phyloP scores from a whole-genome alignment of 305 asterid genomes.

The Fraxinus velutina region DNA sequence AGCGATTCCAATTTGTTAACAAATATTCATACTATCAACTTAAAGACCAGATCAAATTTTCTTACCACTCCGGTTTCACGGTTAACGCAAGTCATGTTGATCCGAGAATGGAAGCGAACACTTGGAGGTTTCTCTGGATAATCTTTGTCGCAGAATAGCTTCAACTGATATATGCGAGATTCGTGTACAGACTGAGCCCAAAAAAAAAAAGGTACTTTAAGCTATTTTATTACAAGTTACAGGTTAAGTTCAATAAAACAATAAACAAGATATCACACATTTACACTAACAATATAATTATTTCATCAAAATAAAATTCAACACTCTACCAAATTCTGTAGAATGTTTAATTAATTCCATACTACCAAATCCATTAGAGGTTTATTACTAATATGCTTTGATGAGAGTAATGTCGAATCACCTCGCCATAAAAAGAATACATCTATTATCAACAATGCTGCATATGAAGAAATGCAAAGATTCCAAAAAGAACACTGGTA shows the following conservation, averaged over 20 bases:
- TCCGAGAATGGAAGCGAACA: slow-evolving; percentile 81
- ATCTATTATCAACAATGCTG: not conserved
- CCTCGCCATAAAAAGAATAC: not conserved
- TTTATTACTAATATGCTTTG: not conserved
- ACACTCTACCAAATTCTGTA: not conserved
- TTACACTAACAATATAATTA: not conserved
- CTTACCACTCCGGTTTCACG: slow-evolving; percentile 78
- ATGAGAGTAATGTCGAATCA: not conserved
- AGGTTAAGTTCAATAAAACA: not conserved
- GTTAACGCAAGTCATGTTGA: slow-evolving; percentile 80
- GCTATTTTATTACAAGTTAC: not conserved
- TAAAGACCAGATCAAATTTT: not conserved
- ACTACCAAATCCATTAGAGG: not conserved
- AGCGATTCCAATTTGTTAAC: not conserved
- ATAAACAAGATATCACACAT: not conserved
- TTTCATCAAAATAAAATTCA: not conserved
- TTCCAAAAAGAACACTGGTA: not conserved
- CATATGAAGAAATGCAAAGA: not conserved
- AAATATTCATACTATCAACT: not conserved
- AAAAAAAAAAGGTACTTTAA: slow-evolving; percentile 2
- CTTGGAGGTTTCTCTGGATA: slow-evolving; percentile 91
- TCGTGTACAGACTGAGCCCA: slow-evolving; percentile 72
- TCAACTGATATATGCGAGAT: slow-evolving; percentile 84
- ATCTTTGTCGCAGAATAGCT: slow-evolving; percentile 85
- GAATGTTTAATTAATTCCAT: not conserved